A percentile compares a stretch with the other conserved stretches of the same genome.
Evolutionary conservation across 306 rosid species (phyloP).

Genomic region (Carpinus viminea): DNA sequence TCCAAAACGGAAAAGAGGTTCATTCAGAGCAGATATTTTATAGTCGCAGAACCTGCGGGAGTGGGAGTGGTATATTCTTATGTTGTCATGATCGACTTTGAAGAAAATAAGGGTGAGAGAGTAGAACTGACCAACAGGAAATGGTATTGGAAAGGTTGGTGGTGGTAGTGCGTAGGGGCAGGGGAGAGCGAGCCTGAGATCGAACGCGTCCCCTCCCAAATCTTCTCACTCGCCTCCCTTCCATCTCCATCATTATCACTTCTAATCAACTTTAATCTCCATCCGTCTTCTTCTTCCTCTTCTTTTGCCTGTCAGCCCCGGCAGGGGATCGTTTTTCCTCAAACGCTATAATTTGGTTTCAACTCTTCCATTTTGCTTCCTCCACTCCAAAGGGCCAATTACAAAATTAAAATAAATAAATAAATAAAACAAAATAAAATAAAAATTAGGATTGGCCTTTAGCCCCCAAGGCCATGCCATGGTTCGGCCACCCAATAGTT

Average conservation of each 20-base stretch:
- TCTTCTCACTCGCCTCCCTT: slow-evolving; percentile 37
- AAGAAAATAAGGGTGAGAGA: not conserved
- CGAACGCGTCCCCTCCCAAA: slow-evolving; percentile 18
- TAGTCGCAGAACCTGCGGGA: slow-evolving; percentile 40
- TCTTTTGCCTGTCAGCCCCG: not conserved
- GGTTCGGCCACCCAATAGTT: too few species aligned
- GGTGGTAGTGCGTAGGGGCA: slow-evolving; percentile 21
- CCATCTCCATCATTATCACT: not conserved
- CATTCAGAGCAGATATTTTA: slow-evolving; percentile 53
- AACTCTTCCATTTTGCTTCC: too few species aligned
- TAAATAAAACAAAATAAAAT: too few species aligned
- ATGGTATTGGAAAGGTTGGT: slow-evolving; percentile 18
- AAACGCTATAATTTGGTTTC: too few species aligned
- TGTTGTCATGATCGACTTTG: not conserved
- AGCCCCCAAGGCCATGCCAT: too few species aligned
- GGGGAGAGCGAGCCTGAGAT: slow-evolving; percentile 9
- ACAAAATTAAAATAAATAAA: too few species aligned
- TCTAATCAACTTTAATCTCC: slow-evolving; percentile 11
- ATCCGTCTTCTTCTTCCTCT: not conserved
- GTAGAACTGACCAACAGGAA: slow-evolving; percentile 55
- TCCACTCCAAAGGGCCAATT: too few species aligned
- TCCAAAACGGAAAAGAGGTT: slow-evolving; percentile 53
- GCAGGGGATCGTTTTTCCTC: too few species aligned
- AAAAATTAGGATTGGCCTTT: too few species aligned
- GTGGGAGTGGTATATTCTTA: not conserved